A percentile compares a stretch with the other conserved stretches of the same genome.
phyloP scores from a whole-genome alignment of 1,284 basidiomycete genomes.

The Sanguinoderma infundibulare region DNA sequence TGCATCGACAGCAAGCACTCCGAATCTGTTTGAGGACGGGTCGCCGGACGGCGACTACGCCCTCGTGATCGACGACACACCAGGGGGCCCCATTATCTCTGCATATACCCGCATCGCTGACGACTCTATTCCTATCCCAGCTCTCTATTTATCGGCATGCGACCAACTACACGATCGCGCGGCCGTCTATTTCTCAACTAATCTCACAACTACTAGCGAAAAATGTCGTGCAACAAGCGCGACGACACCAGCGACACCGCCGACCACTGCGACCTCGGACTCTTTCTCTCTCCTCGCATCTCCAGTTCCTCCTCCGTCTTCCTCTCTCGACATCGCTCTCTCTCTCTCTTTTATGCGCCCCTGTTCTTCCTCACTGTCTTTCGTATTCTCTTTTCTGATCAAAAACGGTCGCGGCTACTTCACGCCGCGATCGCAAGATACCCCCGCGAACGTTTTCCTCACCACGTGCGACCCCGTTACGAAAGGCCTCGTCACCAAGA shows the following conservation, averaged over 20 bases:
- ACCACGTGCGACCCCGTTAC: too few relatives aligned
- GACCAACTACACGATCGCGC: too few relatives aligned
- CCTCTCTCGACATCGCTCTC: not conserved
- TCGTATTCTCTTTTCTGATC: not conserved
- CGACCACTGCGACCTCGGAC: too few relatives aligned
- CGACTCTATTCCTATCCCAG: not conserved
- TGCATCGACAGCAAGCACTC: conserved; percentile 5
- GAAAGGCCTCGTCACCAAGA: too few relatives aligned
- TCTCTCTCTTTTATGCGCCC: not conserved
- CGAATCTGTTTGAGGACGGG: not conserved
- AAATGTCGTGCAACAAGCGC: too few relatives aligned
- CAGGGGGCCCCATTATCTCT: not conserved
- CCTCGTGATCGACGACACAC: not conserved
- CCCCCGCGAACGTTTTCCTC: not conserved
- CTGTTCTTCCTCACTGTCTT: not conserved
- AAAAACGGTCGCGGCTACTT: not conserved
- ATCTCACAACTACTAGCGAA: too few relatives aligned
- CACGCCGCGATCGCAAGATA: not conserved
- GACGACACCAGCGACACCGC: too few relatives aligned
- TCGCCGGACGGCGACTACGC: not conserved
- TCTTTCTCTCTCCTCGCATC: too few relatives aligned
- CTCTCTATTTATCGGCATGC: not conserved
- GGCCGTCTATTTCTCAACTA: too few relatives aligned
- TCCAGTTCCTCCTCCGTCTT: too few relatives aligned
- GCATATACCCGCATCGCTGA: not conserved